Evolutionary conservation across 768 basidiomycete species (phyloP).

Genomic region (Podaxis sp.): DNA sequence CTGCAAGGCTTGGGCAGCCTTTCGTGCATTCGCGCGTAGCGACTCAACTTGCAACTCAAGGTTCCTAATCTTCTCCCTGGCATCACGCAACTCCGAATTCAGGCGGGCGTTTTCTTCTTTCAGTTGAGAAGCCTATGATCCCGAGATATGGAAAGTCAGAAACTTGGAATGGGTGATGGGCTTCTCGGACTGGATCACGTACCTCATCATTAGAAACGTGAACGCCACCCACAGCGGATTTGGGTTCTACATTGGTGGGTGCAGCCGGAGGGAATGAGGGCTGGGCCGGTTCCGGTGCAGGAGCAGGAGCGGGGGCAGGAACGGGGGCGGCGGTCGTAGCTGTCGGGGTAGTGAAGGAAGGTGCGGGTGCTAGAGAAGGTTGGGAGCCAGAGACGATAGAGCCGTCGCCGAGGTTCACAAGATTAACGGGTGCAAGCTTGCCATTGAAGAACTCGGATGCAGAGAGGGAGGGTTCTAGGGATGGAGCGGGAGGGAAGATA

Average conservation of each 20-base stretch:
- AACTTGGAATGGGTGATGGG: too few relatives aligned
- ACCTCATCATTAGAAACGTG: constrained; percentile 12
- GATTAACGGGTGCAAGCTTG: constrained; percentile 71
- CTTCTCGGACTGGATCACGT: background rate
- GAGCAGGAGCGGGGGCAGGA: constrained; percentile 15
- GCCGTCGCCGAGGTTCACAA: constrained; percentile 77
- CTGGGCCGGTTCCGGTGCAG: constrained; percentile 3
- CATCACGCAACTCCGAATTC: constrained; percentile 66
- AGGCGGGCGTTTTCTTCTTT: constrained; percentile 62
- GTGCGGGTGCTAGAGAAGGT: constrained; percentile 31
- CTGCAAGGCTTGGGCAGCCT: constrained; percentile 63
- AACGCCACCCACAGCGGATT: background rate
- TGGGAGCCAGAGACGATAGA: constrained; percentile 28
- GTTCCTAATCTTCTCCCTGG: constrained; percentile 76
- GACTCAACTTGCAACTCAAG: constrained; percentile 80
- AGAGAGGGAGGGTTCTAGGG: constrained; percentile 71
- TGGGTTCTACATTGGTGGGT: background rate
- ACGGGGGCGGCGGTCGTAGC: constrained; percentile 18
- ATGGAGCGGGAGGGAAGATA: constrained; percentile 91
- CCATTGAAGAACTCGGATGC: constrained; percentile 88
- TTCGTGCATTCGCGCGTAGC: constrained; percentile 69
- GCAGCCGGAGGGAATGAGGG: background rate
- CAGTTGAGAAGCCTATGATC: constrained; percentile 17
- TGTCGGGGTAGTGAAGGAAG: constrained; percentile 26
- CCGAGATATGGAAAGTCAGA: background rate